phyloP scores from a whole-genome alignment of 2,329 filamentous ascomycete species.

The Whalleya microplaca region DNA sequence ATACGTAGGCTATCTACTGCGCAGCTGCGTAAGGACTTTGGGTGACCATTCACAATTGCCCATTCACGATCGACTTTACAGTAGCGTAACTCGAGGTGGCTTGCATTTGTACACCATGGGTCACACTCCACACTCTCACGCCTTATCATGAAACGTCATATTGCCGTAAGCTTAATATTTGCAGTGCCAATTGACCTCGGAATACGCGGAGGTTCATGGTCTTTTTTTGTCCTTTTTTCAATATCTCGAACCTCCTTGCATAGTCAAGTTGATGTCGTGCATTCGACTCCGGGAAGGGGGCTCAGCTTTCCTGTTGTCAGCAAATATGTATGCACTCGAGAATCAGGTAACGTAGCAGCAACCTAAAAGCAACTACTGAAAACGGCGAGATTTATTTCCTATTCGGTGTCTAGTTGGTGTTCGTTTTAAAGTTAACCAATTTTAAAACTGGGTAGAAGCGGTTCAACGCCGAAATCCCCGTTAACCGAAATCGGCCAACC shows the following conservation, averaged over 20 bases:
- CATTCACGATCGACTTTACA: background rate
- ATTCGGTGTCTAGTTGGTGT: too few species aligned
- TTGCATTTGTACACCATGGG: constrained; percentile 9
- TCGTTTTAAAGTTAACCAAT: background rate
- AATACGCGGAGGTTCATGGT: background rate
- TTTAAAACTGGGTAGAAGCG: background rate
- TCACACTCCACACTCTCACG: background rate
- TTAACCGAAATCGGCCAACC: background rate
- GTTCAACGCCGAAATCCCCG: too few species aligned
- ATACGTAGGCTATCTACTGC: background rate
- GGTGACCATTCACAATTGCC: background rate
- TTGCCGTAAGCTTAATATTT: background rate
- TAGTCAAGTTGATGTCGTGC: too few species aligned
- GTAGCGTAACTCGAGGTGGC: constrained; percentile 7
- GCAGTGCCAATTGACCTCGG: background rate
- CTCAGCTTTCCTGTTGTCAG: too few species aligned
- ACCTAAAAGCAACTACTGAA: too few species aligned
- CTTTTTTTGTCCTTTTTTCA: background rate
- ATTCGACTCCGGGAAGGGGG: too few species aligned
- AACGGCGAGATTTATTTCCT: too few species aligned
- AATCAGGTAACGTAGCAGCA: too few species aligned
- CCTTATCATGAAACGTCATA: background rate
- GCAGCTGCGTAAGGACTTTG: background rate
- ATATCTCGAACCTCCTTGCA: background rate
- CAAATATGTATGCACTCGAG: too few species aligned